Conservation (phyloP, 2,329 filamentous ascomycete species). For the Sporothrix humicola region DNA sequence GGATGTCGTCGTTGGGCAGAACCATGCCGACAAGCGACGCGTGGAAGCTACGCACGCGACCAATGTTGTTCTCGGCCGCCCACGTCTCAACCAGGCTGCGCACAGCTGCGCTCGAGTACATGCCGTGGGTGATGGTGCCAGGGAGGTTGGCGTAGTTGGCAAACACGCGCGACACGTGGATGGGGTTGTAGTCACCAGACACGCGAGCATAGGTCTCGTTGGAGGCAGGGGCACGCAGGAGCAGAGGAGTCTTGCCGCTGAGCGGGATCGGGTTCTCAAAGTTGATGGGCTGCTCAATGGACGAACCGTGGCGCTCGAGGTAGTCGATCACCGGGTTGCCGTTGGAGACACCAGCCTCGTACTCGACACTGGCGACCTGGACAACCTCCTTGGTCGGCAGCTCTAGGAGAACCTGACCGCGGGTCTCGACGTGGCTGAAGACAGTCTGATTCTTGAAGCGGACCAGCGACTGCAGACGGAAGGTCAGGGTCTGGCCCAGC, state of each 20-base stretch:
- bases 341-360: conserved; percentile 87
- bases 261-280: conserved; percentile 98
- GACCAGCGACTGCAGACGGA: conserved; percentile 90
- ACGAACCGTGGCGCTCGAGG: conserved; percentile 85
- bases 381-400: conserved; percentile 96
- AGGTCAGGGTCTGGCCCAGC: conserved; percentile 89
- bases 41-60: conserved; percentile 96
- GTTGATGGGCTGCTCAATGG: conserved; percentile 93
- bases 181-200: conserved; percentile 98
- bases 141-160: conserved; percentile 93
- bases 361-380: conserved; percentile 95
- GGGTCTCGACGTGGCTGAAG: conserved; percentile 89
- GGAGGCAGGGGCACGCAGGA: conserved; percentile 87
- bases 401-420: conserved; percentile 90
- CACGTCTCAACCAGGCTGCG: conserved; percentile 96
- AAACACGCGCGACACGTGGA: conserved; percentile 97
- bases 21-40: conserved; percentile 99
- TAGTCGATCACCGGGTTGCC: conserved; percentile 98
- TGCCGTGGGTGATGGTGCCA: conserved; percentile 97
- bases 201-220: conserved; percentile 98
- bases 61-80: conserved; percentile 98
- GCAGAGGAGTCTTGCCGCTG: conserved; percentile 86
- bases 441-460: conserved; percentile 94
- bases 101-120: conserved; percentile 98
- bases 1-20: conserved; percentile 90